A percentile compares a stretch with the other conserved stretches of the same genome.
These are phyloP conservation scores for Ceratobasidium sp. DNA, from an alignment of 1,284 basidiomycete species.

Conservation along the genomic window DNA sequence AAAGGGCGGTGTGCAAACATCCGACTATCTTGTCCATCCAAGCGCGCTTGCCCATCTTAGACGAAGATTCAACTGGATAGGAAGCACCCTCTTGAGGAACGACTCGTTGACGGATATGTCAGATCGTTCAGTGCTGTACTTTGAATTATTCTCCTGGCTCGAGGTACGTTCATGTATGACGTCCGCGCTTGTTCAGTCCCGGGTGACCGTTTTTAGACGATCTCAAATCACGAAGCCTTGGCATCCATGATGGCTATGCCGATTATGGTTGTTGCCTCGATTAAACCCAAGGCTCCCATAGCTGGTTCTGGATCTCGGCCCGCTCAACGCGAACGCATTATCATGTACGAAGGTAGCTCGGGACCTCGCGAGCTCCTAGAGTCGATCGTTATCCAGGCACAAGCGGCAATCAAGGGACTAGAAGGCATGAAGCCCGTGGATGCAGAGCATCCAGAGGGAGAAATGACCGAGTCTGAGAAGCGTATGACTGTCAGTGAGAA, in stretches of 20 bases:
- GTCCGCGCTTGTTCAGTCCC: too few relatives aligned
- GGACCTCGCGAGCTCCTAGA: slow-evolving; percentile 88
- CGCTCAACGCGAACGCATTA: slow-evolving; percentile 68
- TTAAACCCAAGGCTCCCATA: slow-evolving; percentile 58
- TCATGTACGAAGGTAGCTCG: slow-evolving; percentile 85
- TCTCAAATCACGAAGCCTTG: slow-evolving; percentile 86
- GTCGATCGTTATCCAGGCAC: slow-evolving; percentile 84
- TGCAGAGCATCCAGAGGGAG: slow-evolving; percentile 53
- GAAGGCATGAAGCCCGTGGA: slow-evolving; percentile 65
- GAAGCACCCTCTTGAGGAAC: slow-evolving; percentile 81
- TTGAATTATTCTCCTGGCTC: slow-evolving; percentile 86
- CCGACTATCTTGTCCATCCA: slow-evolving; percentile 86
- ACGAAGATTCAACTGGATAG: slow-evolving; percentile 83
- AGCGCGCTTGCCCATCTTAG: slow-evolving; percentile 87
- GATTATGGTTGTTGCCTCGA: slow-evolving; percentile 80
- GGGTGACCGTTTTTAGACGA: slow-evolving; percentile 64
- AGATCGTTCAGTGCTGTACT: slow-evolving; percentile 82
- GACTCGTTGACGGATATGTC: slow-evolving; percentile 93
- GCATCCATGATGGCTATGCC: slow-evolving; percentile 96
- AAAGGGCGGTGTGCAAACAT: slow-evolving; percentile 70
- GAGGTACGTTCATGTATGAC: too few relatives aligned
- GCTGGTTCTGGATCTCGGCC: slow-evolving; percentile 45
- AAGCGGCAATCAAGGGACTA: slow-evolving; percentile 82
- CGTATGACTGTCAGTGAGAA: slow-evolving; percentile 65
- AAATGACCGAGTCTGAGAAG: slow-evolving; percentile 82